Evolutionary conservation across 2,329 filamentous ascomycete species (phyloP).

Genomic region (Macrophomina phaseolina): DNA sequence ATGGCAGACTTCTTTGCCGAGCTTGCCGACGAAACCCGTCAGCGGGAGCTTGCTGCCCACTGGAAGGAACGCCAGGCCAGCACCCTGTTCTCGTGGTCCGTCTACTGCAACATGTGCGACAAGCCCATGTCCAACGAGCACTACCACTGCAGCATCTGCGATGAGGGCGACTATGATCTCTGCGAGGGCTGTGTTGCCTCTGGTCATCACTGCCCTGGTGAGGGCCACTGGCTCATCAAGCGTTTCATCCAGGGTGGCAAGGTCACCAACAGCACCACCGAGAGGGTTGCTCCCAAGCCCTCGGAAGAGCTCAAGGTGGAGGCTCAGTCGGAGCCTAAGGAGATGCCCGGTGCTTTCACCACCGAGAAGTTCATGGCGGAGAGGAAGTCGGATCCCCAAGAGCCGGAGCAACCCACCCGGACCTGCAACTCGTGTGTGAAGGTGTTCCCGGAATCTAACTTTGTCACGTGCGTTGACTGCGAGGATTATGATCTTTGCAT

Average conservation of each 20-base stretch:
- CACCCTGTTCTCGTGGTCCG: slow-evolving; percentile 66
- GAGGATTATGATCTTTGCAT: slow-evolving; percentile 94
- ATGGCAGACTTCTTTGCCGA: slow-evolving; percentile 38
- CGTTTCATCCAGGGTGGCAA: slow-evolving; percentile 78
- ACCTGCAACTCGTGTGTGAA: slow-evolving; percentile 76
- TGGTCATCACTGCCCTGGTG: slow-evolving; percentile 77
- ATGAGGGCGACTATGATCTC: slow-evolving; percentile 92
- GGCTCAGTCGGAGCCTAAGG: slow-evolving; percentile 48
- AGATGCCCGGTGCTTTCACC: slow-evolving; percentile 26
- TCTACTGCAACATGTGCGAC: slow-evolving; percentile 94
- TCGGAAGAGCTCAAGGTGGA: slow-evolving; percentile 47
- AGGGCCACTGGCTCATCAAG: slow-evolving; percentile 94
- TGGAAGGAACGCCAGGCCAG: slow-evolving; percentile 41
- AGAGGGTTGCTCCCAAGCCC: slow-evolving; percentile 73
- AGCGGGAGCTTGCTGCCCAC: slow-evolving; percentile 40
- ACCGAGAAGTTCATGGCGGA: slow-evolving; percentile 32
- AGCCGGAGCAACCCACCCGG: slow-evolving; percentile 56
- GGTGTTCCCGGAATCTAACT: slow-evolving; percentile 76
- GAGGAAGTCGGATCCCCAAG: slow-evolving; percentile 45
- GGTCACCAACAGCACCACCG: slow-evolving; percentile 84
- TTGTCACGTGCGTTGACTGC: slow-evolving; percentile 84
- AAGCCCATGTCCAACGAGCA: slow-evolving; percentile 78
- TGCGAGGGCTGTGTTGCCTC: slow-evolving; percentile 78
- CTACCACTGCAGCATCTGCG: slow-evolving; percentile 93
- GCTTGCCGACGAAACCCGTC: slow-evolving; percentile 30